These are phyloP conservation scores for Fusarium decemcellulare DNA, from an alignment of 2,329 filamentous ascomycete genomes.

Conservation along the genomic window DNA sequence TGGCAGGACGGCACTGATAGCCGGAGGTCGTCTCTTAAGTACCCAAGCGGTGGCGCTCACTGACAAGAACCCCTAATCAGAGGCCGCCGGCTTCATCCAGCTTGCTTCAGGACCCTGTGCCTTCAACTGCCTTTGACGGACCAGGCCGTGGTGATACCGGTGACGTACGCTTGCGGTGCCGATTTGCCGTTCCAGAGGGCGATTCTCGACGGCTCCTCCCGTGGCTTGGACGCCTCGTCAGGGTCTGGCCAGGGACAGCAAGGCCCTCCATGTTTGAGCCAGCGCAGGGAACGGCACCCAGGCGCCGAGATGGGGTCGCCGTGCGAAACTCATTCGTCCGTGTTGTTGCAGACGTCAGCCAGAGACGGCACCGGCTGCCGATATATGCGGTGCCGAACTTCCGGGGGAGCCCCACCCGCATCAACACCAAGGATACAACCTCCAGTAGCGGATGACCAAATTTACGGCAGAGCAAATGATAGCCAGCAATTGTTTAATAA, in stretches of 20 bases:
- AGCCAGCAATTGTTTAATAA: background rate
- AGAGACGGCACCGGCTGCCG: conserved; percentile 42
- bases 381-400: conserved; percentile 46
- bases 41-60: conserved; percentile 26
- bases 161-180: conserved; percentile 39
- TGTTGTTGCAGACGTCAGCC: conserved; percentile 30
- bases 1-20: conserved; percentile 25
- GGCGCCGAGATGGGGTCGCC: conserved; percentile 32
- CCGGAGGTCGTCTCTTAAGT: conserved; percentile 35
- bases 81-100: conserved; percentile 1
- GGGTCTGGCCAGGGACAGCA: conserved; percentile 18
- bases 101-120: background rate
- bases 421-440: conserved; percentile 5
- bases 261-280: background rate
- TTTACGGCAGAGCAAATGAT: background rate
- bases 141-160: background rate
- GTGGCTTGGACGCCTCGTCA: conserved; percentile 15
- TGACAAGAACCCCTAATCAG: conserved; percentile 10
- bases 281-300: conserved; percentile 32
- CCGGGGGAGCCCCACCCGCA: conserved; percentile 34
- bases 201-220: conserved; percentile 26
- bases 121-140: too few relatives aligned
- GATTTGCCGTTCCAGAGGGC: conserved; percentile 27
- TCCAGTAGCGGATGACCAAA: background rate
- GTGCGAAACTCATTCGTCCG: conserved; percentile 32